Conservation (phyloP, 2,329 filamentous ascomycete species). For the Paecilomyces formosus region DNA sequence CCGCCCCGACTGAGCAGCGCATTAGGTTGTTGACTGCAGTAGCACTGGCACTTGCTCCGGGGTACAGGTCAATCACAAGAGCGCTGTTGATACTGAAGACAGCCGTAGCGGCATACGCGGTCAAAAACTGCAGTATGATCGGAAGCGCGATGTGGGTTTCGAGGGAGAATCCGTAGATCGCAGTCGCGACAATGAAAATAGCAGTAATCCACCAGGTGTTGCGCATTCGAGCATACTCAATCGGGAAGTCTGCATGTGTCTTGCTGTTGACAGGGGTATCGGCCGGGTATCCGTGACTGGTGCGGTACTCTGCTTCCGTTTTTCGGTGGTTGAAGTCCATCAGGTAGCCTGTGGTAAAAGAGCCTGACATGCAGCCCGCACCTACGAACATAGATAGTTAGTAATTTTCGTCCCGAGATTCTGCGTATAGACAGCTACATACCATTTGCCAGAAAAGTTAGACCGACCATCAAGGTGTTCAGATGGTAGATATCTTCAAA, state of each 20-base stretch:
- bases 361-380: constrained; percentile 36
- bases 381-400: constrained; percentile 8
- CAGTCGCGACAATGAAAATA: constrained; percentile 28
- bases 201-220: constrained; percentile 33
- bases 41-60: constrained; percentile 25
- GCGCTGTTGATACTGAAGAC: constrained; percentile 29
- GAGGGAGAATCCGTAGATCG: constrained; percentile 23
- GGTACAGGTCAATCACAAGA: constrained; percentile 31
- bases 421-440: background rate
- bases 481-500: constrained; percentile 33
- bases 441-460: constrained; percentile 36
- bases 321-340: constrained; percentile 35
- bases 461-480: constrained; percentile 31
- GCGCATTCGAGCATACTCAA: constrained; percentile 31
- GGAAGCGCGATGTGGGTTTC: constrained; percentile 23
- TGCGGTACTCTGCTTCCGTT: constrained; percentile 25
- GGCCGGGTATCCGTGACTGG: constrained; percentile 19
- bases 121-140: constrained; percentile 31
- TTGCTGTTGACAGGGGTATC: constrained; percentile 21
- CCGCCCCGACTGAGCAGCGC: constrained; percentile 29
- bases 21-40: constrained; percentile 31
- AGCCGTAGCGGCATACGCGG: constrained; percentile 26
- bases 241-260: constrained; percentile 32
- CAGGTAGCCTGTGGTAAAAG: constrained; percentile 33
- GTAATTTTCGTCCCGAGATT: background rate